These are phyloP conservation scores for Mycosphaerelloides madeirae DNA, from an alignment of 2,329 filamentous ascomycete genomes.

Conservation along the genomic window DNA sequence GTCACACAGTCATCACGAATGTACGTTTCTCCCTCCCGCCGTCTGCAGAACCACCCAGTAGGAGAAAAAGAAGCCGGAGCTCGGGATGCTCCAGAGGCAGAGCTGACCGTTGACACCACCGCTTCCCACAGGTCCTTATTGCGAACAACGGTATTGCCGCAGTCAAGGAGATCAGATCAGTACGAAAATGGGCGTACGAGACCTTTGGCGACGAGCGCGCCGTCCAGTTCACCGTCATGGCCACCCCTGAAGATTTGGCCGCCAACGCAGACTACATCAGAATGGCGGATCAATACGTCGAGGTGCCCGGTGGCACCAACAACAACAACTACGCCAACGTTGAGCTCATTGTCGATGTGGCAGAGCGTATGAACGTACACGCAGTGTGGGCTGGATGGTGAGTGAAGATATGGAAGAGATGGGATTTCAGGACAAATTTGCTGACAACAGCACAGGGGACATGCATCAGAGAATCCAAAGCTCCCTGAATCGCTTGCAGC, in stretches of 20 bases:
- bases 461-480: slow-evolving; percentile 97
- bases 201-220: slow-evolving; percentile 97
- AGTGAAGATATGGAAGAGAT: slow-evolving; percentile 32
- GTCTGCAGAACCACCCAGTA: background rate
- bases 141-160: slow-evolving; percentile 99
- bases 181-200: slow-evolving; percentile 99
- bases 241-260: slow-evolving; percentile 92
- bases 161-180: slow-evolving; percentile 98
- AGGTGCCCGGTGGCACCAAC: slow-evolving; percentile 97
- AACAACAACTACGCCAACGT: slow-evolving; percentile 99
- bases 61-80: background rate
- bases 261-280: slow-evolving; percentile 99
- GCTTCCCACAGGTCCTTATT: slow-evolving; percentile 78
- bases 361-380: slow-evolving; percentile 96
- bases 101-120: slow-evolving; percentile 14
- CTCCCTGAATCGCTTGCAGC: slow-evolving; percentile 92
- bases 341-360: slow-evolving; percentile 96
- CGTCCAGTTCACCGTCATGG: slow-evolving; percentile 99
- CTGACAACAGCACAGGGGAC: slow-evolving; percentile 60
- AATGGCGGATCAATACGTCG: slow-evolving; percentile 99
- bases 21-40: slow-evolving; percentile 53
- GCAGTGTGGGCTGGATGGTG: slow-evolving; percentile 99
- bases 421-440: slow-evolving; percentile 3
- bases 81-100: background rate
- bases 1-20: slow-evolving; percentile 97